Conservation (phyloP, 176 grass and related monocot genomes). For the Aegilops umbellulata region DNA sequence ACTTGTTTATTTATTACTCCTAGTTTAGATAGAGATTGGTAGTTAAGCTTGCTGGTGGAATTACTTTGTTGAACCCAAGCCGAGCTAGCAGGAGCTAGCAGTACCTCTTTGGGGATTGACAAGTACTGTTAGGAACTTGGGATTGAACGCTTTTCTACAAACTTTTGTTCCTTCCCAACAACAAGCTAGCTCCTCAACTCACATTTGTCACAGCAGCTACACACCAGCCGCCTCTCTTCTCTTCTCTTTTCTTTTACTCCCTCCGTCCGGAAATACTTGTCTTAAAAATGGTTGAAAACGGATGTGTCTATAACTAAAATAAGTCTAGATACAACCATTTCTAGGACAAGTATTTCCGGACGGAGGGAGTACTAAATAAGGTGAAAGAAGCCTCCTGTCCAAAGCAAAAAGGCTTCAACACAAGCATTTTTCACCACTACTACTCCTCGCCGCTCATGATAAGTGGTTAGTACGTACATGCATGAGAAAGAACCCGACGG, state of each 20-base stretch:
- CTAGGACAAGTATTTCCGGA: too few relatives aligned
- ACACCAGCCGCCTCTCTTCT: not conserved
- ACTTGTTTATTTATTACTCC: too few relatives aligned
- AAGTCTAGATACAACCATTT: too few relatives aligned
- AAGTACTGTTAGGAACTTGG: constrained; percentile 7
- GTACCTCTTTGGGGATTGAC: not conserved
- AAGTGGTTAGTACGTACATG: not conserved
- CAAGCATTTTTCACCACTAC: not conserved
- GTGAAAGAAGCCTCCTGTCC: not conserved
- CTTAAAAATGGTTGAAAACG: too few relatives aligned
- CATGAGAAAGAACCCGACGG: constrained; percentile 20
- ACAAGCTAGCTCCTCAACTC: not conserved
- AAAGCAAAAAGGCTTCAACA: not conserved
- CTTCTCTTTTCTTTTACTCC: not conserved
- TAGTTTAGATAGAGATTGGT: not conserved
- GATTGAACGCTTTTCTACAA: constrained; percentile 8
- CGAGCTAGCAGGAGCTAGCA: not conserved
- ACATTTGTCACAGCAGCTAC: not conserved
- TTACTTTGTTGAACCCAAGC: not conserved
- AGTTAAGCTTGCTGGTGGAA: not conserved
- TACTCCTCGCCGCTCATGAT: not conserved
- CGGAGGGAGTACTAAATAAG: not conserved
- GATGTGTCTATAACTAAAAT: too few relatives aligned
- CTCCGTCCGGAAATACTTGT: too few relatives aligned
- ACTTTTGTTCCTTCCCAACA: not conserved